Conservation (phyloP, 2,329 filamentous ascomycete species). For the Aspergillus fumigatus region DNA sequence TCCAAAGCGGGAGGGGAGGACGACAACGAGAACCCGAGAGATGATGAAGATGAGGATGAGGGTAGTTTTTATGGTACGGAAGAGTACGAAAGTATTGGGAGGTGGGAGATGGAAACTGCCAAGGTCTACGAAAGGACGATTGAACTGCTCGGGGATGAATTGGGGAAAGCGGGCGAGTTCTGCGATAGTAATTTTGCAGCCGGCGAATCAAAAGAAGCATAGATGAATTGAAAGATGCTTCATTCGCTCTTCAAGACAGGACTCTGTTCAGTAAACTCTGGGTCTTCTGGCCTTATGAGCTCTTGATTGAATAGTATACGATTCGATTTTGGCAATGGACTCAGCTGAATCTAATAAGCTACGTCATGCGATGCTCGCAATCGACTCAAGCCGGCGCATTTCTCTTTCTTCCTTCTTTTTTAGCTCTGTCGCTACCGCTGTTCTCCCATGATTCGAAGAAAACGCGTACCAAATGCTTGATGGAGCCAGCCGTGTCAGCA, state of each 20-base stretch:
- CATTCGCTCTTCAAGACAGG: background rate
- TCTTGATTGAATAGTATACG: background rate
- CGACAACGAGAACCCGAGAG: constrained; percentile 18
- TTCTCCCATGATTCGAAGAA: background rate
- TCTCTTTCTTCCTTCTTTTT: no score
- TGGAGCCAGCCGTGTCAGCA: background rate
- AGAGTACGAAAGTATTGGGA: constrained; percentile 27
- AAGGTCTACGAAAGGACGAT: constrained; percentile 77
- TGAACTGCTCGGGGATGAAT: constrained; percentile 63
- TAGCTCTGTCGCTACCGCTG: background rate
- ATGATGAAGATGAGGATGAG: constrained; percentile 31
- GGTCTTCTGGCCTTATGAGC: background rate
- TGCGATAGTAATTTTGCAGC: constrained; percentile 17
- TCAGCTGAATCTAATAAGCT: background rate
- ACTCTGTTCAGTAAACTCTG: background rate
- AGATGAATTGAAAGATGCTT: background rate
- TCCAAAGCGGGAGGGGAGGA: constrained; percentile 40
- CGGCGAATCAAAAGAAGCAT: constrained; percentile 1
- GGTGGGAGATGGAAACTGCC: constrained; percentile 64
- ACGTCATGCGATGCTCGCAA: background rate
- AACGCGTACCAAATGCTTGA: background rate
- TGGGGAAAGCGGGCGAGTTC: constrained; percentile 45
- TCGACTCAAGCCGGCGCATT: background rate
- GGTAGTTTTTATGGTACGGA: constrained; percentile 20
- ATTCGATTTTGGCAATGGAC: background rate